phyloP scores from a whole-genome alignment of 148 eudicot genomes.

The Rheum nobile region DNA sequence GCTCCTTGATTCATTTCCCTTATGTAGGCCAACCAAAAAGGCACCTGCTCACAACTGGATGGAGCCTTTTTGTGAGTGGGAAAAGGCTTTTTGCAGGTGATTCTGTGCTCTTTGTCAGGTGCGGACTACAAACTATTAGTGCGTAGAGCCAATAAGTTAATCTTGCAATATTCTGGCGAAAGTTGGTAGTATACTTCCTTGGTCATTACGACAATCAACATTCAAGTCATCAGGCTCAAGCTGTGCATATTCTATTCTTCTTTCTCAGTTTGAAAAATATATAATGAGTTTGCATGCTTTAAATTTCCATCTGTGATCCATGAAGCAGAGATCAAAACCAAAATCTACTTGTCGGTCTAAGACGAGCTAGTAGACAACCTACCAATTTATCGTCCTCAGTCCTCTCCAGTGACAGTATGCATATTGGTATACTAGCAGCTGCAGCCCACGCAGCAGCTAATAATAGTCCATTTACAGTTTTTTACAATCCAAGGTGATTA shows the following conservation, averaged over 20 bases:
- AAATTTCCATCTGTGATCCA: not conserved
- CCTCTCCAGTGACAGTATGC: slow-evolving; percentile 93
- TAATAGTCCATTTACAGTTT: slow-evolving; percentile 85
- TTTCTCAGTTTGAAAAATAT: not conserved
- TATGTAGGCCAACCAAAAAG: slow-evolving; percentile 85
- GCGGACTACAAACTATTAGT: not conserved
- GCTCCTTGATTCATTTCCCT: not conserved
- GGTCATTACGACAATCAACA: not conserved
- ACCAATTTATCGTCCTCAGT: slow-evolving; percentile 82
- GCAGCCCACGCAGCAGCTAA: slow-evolving; percentile 96
- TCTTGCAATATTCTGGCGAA: not conserved
- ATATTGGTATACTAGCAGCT: slow-evolving; percentile 88
- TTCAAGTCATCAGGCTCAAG: not conserved
- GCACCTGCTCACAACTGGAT: slow-evolving; percentile 87
- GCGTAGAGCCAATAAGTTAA: not conserved
- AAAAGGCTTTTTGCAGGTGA: slow-evolving; percentile 90
- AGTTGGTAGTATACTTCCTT: not conserved
- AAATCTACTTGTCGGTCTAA: slow-evolving; percentile 77
- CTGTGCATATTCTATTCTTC: not conserved
- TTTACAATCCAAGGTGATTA: slow-evolving; percentile 73
- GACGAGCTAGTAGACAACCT: slow-evolving; percentile 84
- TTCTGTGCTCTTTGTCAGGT: slow-evolving; percentile 86
- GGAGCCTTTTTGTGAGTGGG: slow-evolving; percentile 93
- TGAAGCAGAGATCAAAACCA: slow-evolving; percentile 71
- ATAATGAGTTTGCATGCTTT: not conserved